Conservation (phyloP, 495 filamentous ascomycete genomes). For the Neurospora sp. region DNA sequence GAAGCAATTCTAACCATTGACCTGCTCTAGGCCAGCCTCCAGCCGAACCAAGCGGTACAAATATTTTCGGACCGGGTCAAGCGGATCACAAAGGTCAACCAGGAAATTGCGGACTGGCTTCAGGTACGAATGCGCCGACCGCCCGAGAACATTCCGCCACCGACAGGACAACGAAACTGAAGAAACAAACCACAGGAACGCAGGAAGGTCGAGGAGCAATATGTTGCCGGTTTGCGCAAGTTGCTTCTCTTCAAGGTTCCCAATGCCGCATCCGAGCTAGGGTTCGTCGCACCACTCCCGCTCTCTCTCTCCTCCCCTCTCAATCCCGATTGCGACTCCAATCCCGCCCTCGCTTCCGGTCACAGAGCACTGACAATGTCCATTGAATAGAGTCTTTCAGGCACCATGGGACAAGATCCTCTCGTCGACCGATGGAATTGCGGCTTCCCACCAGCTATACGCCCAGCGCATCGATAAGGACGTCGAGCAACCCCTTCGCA, state of each 20-base stretch:
- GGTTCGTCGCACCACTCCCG: constrained; percentile 45
- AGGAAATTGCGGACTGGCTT: constrained; percentile 92
- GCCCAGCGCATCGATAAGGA: constrained; percentile 82
- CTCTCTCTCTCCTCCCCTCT: constrained; percentile 1
- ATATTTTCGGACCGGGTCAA: constrained; percentile 82
- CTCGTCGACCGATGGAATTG: constrained; percentile 65
- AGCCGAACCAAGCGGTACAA: constrained; percentile 75
- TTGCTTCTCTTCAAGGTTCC: constrained; percentile 62
- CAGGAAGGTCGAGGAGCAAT: constrained; percentile 82
- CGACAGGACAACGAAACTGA: constrained; percentile 14
- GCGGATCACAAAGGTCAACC: constrained; percentile 76
- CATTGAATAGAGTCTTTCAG: constrained; percentile 64
- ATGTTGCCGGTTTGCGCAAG: constrained; percentile 76
- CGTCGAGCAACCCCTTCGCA: constrained; percentile 76
- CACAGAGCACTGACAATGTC: constrained; percentile 8
- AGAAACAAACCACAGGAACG: constrained; percentile 58
- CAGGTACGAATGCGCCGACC: constrained; percentile 51
- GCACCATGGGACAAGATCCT: constrained; percentile 89
- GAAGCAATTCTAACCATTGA: not conserved
- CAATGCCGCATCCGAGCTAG: constrained; percentile 65
- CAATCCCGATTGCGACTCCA: not conserved
- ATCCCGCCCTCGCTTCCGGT: constrained; percentile 6
- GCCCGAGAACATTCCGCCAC: not conserved
- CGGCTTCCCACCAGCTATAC: constrained; percentile 73
- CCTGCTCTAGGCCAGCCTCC: constrained; percentile 57